Base-by-base conservation (phyloP, 345 rosid genomes). In the Citrus maxima region DNA sequence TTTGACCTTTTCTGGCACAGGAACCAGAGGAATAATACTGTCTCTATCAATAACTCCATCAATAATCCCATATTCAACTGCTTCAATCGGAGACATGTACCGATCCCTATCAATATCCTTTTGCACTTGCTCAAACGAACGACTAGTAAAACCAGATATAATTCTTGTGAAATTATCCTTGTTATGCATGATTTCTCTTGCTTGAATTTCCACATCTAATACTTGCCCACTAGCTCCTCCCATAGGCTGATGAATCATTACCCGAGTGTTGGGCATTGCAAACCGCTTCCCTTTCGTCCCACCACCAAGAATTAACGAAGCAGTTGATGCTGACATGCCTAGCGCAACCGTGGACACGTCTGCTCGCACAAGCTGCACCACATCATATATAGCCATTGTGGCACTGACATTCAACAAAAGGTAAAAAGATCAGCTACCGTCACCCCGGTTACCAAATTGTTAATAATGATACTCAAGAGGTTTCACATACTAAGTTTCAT, bases 191-290 rank as follows among this genome's bases (percentile, higher is more conserved):
- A 96, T 88, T 86, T 96, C 99, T 64, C 79, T 84, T 22, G 98
- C 97, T 83, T 94, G 97, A 55, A 92, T 88, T 88, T 91, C 98
- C 30, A 93, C 99, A 76, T 91, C 93, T 25, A 86, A 85, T 55
- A 91, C 97, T 81, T 91, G 93, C 74, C 99, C 99, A 56, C 97
- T 91, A 42, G 94, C 95, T 60, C 97, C 98, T 79, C 99, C 98
- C 66, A 89, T 88, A 0, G 99, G 99, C 62, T 93, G 99, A 83
- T 94, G 97, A 67, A 96, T 88, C 99, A 96, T 96, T 77, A 96
- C 89, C 78, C 98, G 88, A 0, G 99, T 81, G 78, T 94, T 94
- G 76, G 99, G 98, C 99, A 96, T 96, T 0, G 98, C 94, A 75
- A 93, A 83, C 34, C 98, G 97, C 88, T 96, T 96, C 60, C 99